Base-by-base conservation (phyloP, 2,329 filamentous ascomycete genomes). In the Trichoderma koningiopsis region DNA sequence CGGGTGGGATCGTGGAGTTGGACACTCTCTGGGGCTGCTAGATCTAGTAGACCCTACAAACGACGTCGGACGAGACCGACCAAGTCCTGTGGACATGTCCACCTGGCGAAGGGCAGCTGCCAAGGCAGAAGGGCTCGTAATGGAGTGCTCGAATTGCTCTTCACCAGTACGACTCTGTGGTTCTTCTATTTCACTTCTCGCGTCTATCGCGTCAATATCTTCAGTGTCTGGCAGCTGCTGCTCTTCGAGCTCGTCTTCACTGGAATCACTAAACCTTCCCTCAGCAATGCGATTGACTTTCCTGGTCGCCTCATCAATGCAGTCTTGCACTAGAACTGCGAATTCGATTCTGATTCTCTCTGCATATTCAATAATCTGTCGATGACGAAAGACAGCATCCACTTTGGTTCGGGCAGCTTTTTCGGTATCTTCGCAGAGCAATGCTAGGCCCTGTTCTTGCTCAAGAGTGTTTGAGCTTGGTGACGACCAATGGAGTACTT, bases 271-370 rank as follows among this genome's bases (percentile, higher is more conserved):
- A 19, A 96, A 82, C 64, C 94, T 89, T 13, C 95, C 95, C 55
- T 92, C 90, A 57, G 93, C 93, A 73, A 97, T 95, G 61, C 91
- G 91, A 68, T 92, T 92, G 65, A 96, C 94, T 80, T 98, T 97
- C 72, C 88, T 88, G 80, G 98, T 87, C 10, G 96, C 96, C 71
- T 93, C 94, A 70, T 96, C 91, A 64, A 99, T 97, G 77, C 96
- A 99, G 75, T 97, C 93, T 76, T 98, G 93, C 2, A 99, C 95
- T 69, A 97, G 85, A 31, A 96, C 88, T 33, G 95, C 92, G 75
- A 97, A 97, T 76, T 99, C 96, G 58, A 97, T 87, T 4, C 96
- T 92, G 72, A 99, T 97, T 37, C 96, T 90, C 81, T 99, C 96
- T 0, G 94, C 91, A 77, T 99, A 99, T 78, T 99, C 96, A 37